These are phyloP conservation scores for Talaromyces sp. DNA, from an alignment of 2,329 filamentous ascomycete species.

Conservation along the genomic window DNA sequence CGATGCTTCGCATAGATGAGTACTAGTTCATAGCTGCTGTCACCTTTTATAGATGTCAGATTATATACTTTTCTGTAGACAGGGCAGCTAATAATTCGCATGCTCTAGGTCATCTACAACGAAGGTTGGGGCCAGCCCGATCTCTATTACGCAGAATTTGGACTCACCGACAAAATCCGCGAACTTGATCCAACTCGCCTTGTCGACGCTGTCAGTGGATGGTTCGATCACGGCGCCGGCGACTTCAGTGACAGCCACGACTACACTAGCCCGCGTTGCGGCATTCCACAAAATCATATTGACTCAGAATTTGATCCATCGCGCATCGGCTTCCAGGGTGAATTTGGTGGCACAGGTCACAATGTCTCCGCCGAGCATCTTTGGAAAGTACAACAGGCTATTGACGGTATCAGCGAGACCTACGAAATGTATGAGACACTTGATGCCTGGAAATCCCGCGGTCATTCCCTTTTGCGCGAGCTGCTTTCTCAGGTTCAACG, in stretches of 20 bases:
- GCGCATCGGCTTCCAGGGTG: constrained; percentile 64
- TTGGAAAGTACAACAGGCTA: constrained; percentile 53
- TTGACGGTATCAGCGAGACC: constrained; percentile 58
- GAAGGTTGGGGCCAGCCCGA: constrained; percentile 64
- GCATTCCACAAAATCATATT: constrained; percentile 61
- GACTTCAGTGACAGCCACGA: constrained; percentile 67
- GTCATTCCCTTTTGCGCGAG: constrained; percentile 46
- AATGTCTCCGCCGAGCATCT: constrained; percentile 56
- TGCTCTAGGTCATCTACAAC: constrained; percentile 59
- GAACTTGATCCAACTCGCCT: constrained; percentile 59
- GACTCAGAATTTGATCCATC: constrained; percentile 49
- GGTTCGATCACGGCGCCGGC: constrained; percentile 63
- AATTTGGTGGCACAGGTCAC: constrained; percentile 65
- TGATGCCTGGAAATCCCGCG: constrained; percentile 62
- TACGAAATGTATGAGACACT: constrained; percentile 60
- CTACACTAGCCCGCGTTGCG: constrained; percentile 66
- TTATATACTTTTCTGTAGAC: neutral
- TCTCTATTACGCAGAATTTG: constrained; percentile 49
- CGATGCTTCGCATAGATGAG: too few relatives aligned
- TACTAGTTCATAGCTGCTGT: too few relatives aligned
- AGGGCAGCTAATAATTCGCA: neutral
- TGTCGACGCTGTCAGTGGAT: constrained; percentile 59
- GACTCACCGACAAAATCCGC: constrained; percentile 51
- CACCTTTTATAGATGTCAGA: neutral
- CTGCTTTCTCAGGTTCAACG: constrained; percentile 45